Conservation (phyloP, 768 basidiomycete species). For the Boletus pseudo-olivaceus region DNA sequence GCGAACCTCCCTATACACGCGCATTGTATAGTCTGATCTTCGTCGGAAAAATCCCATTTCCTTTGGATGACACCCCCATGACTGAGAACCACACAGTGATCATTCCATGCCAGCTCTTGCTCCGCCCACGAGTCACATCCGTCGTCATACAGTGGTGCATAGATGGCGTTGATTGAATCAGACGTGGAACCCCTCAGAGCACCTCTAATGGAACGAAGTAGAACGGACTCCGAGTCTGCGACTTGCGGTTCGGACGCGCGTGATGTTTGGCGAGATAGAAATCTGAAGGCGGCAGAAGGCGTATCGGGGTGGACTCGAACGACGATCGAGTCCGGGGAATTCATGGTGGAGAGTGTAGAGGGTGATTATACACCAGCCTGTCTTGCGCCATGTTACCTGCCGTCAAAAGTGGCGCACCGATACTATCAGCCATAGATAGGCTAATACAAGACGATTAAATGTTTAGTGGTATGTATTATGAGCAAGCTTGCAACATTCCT, state of each 20-base stretch:
- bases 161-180: constrained; percentile 39
- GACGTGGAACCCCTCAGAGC: constrained; percentile 56
- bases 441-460: too few species aligned
- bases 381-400: too few species aligned
- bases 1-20: constrained; percentile 77
- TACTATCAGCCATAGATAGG: too few species aligned
- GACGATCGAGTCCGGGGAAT: constrained; percentile 13
- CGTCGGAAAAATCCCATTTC: constrained; percentile 72
- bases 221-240: constrained; percentile 28
- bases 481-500: constrained; percentile 9
- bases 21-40: constrained; percentile 71
- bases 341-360: constrained; percentile 28
- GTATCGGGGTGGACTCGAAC: constrained; percentile 42
- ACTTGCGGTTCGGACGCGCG: constrained; percentile 1
- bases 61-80: constrained; percentile 65
- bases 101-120: constrained; percentile 70
- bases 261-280: constrained; percentile 34
- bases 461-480: background rate
- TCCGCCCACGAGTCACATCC: constrained; percentile 44
- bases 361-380: too few species aligned
- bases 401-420: too few species aligned
- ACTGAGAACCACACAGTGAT: constrained; percentile 57
- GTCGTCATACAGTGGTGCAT: constrained; percentile 40
- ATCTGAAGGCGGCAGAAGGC: constrained; percentile 43
- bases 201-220: constrained; percentile 56